Base-by-base conservation (phyloP, 345 rosid genomes). In the Populus davidiana region DNA sequence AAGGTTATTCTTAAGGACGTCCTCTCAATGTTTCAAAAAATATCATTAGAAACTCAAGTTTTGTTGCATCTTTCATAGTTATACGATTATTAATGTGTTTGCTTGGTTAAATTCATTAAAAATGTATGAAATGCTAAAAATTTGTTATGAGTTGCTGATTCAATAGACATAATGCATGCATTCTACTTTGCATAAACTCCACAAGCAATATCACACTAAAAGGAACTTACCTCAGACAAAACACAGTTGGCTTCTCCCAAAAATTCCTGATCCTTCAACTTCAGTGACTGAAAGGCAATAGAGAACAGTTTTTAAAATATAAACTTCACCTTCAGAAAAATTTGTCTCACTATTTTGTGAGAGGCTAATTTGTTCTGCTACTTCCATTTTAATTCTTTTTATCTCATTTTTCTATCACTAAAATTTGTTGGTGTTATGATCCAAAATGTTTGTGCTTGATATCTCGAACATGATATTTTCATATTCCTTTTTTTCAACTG, bases 241-340 rank as follows among this genome's bases (percentile, higher is more conserved):
- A 84, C 86, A 86, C 97, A 92, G 0, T 74, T 85, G 69, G 93
- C 89, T 85, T 94, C 94, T 85, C 95, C 98, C 79, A 94, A 80
- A 81, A 86, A 94, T n/a, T 94, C 87, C 27, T 91, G 96, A 61
- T 89, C 92, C 78, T 88, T 73, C 64, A 91, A 84, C 85, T 86
- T 85, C 66, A 91, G 75, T 5, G 83, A 76, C 96, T 91, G 86
- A 65, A 82, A 67, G 73, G 80, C 67, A 76, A 76, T 17, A 71
- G 5, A 67, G 35, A 16, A 49, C 29, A 69, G 52, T 70, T 65
- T 8, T 77, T 56, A 23, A 75, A 75, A 72, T n/a, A 63, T 7
- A 66, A 67, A 71, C 54, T 64, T 77, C 33, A 27, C 13, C 23
- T 39, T 71, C 50, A 47, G 50, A 47, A 47, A 14, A 47, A 47